Evolutionary conservation across 495 filamentous ascomycete genomes (phyloP).

Genomic region (Xylaria sp.): DNA sequence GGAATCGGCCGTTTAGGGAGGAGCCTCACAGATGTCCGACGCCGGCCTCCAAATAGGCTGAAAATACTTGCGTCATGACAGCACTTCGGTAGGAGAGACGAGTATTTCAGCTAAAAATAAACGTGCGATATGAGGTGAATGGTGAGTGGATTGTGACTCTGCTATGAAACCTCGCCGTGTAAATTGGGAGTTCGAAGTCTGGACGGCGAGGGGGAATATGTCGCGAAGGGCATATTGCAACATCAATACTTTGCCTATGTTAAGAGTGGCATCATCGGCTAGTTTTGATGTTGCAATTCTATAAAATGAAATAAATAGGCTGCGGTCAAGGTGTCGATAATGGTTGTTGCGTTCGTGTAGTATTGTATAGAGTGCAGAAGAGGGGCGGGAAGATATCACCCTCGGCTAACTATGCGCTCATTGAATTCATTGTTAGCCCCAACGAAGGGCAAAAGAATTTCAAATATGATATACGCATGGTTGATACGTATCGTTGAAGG

Average conservation of each 20-base stretch:
- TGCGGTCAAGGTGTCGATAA: not conserved
- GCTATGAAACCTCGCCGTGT: not conserved
- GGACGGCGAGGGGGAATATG: not conserved
- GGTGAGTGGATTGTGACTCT: not conserved
- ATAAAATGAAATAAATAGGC: not conserved
- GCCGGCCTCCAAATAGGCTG: slow-evolving; percentile 14
- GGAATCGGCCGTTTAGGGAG: slow-evolving; percentile 2
- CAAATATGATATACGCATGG: no score
- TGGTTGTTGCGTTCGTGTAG: not conserved
- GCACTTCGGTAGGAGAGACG: not conserved
- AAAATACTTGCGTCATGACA: not conserved
- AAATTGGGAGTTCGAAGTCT: not conserved
- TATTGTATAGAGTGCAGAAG: no score
- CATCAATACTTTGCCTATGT: not conserved
- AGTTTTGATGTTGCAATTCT: not conserved
- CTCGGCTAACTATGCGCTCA: no score
- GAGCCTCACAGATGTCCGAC: not conserved
- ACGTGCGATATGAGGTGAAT: not conserved
- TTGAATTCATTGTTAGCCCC: no score
- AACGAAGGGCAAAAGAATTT: no score
- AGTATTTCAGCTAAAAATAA: slow-evolving; percentile 6
- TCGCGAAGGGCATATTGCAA: not conserved
- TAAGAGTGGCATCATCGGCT: not conserved
- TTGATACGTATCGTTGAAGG: no score
- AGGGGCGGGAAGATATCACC: no score